Conservation (phyloP, 2,329 filamentous ascomycete genomes). For the Talaromyces albobiverticillius region DNA sequence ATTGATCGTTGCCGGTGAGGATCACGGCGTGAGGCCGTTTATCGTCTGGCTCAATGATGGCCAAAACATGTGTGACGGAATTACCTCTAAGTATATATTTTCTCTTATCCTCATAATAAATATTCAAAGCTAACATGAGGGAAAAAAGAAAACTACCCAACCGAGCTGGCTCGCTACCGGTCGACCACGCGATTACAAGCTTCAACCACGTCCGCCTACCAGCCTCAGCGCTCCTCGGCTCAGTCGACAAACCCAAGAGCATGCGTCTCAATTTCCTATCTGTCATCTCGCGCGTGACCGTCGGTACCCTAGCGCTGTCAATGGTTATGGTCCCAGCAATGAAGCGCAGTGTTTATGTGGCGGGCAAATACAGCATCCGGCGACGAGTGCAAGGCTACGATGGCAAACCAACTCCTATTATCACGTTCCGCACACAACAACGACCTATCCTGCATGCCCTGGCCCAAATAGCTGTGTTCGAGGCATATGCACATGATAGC, state of each 20-base stretch:
- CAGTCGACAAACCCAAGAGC: conserved; percentile 14
- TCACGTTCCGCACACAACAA: conserved; percentile 25
- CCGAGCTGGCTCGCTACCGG: conserved; percentile 30
- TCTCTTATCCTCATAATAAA: not conserved
- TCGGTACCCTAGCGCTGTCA: conserved; percentile 18
- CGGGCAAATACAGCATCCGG: conserved; percentile 19
- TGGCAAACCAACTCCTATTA: conserved; percentile 18
- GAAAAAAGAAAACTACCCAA: conserved; percentile 16
- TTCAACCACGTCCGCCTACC: conserved; percentile 31
- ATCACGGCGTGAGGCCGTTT: conserved; percentile 30
- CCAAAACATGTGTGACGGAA: conserved; percentile 25
- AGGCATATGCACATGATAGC: conserved; percentile 15
- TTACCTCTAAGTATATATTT: conserved; percentile 23
- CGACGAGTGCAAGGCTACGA: conserved; percentile 17
- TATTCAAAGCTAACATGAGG: not conserved
- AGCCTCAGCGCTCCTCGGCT: conserved; percentile 26
- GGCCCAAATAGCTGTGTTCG: conserved; percentile 19
- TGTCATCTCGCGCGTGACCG: conserved; percentile 17
- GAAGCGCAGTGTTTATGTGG: conserved; percentile 19
- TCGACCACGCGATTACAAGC: conserved; percentile 29
- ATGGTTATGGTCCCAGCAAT: conserved; percentile 18
- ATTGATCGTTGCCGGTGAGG: conserved; percentile 24
- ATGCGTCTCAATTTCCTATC: conserved; percentile 27
- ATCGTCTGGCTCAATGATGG: conserved; percentile 28
- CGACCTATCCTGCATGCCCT: conserved; percentile 23